Conservation (phyloP, 345 rosid species). For the Tarenaya hassleriana region DNA sequence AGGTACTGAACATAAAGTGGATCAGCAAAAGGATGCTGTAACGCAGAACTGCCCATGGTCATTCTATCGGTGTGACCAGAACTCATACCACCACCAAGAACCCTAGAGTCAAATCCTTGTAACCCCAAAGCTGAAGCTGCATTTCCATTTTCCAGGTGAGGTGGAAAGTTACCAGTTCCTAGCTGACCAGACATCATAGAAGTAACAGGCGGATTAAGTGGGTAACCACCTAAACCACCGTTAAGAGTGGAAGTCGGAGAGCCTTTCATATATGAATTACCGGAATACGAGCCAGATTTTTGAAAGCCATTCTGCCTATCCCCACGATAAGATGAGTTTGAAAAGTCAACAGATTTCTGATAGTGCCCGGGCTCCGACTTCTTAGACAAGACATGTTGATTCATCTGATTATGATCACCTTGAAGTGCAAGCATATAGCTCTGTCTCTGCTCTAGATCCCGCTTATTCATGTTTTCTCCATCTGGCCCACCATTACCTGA, state of each 20-base stretch:
- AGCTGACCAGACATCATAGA: constrained; percentile 50
- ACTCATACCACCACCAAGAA: constrained; percentile 39
- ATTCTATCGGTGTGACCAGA: constrained; percentile 31
- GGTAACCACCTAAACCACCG: constrained; percentile 41
- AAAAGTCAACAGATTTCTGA: constrained; percentile 34
- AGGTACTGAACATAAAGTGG: constrained; percentile 51
- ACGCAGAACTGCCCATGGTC: constrained; percentile 33
- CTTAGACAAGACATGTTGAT: constrained; percentile 47
- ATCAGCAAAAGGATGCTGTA: constrained; percentile 42
- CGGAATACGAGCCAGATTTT: constrained; percentile 24
- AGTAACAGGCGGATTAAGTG: constrained; percentile 43
- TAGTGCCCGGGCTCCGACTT: constrained; percentile 39
- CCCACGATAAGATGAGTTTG: constrained; percentile 11
- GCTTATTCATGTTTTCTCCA: constrained; percentile 27
- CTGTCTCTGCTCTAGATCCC: constrained; percentile 32
- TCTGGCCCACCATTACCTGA: constrained; percentile 31
- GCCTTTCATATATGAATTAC: constrained; percentile 47
- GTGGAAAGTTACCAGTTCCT: constrained; percentile 47
- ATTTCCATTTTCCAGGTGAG: constrained; percentile 55
- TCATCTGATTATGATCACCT: constrained; percentile 29
- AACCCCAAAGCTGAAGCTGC: constrained; percentile 44
- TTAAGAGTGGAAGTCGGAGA: constrained; percentile 46
- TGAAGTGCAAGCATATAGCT: constrained; percentile 49
- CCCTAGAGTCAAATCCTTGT: constrained; percentile 49
- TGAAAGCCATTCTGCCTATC: constrained; percentile 22